Evolutionary conservation across 305 asterid genomes (phyloP).

Genomic region (Withania somnifera): DNA sequence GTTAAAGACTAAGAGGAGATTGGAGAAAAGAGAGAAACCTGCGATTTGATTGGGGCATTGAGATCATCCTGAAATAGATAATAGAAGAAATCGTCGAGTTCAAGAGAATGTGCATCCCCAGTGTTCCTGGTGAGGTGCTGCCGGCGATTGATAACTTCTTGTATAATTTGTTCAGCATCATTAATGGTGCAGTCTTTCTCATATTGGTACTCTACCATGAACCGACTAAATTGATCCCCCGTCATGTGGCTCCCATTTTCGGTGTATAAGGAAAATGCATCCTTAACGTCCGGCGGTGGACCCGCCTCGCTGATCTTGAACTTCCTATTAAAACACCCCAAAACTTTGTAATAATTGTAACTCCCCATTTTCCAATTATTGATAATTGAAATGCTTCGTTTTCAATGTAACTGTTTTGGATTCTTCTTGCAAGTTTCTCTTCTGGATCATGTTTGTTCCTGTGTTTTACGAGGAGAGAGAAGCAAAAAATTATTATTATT

Average conservation of each 20-base stretch:
- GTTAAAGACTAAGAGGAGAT: neutral
- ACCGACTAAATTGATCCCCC: conserved; percentile 48
- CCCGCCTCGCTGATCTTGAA: conserved; percentile 80
- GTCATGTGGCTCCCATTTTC: conserved; percentile 46
- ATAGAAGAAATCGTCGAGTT: conserved; percentile 72
- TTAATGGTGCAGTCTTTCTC: conserved; percentile 24
- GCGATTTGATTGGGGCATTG: conserved; percentile 57
- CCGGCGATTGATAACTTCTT: conserved; percentile 42
- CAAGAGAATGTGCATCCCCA: conserved; percentile 15
- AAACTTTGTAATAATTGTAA: conserved; percentile 86
- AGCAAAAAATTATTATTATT: neutral
- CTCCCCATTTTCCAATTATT: conserved; percentile 42
- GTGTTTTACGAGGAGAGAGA: neutral
- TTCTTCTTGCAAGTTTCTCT: neutral
- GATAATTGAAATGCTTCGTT: neutral
- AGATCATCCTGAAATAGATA: conserved; percentile 74
- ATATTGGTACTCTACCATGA: conserved; percentile 56
- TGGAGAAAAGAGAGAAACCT: conserved; percentile 28
- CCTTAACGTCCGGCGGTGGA: conserved; percentile 87
- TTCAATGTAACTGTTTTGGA: neutral
- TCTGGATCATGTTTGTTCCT: neutral
- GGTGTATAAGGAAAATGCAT: conserved; percentile 47
- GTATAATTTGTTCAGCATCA: conserved; percentile 37
- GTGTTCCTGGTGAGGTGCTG: conserved; percentile 34
- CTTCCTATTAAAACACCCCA: conserved; percentile 89